Evolutionary conservation across 1,284 basidiomycete genomes (phyloP), one percentile per base, ranked within the genome.

Genomic region (Ustilago sp.): DNA sequence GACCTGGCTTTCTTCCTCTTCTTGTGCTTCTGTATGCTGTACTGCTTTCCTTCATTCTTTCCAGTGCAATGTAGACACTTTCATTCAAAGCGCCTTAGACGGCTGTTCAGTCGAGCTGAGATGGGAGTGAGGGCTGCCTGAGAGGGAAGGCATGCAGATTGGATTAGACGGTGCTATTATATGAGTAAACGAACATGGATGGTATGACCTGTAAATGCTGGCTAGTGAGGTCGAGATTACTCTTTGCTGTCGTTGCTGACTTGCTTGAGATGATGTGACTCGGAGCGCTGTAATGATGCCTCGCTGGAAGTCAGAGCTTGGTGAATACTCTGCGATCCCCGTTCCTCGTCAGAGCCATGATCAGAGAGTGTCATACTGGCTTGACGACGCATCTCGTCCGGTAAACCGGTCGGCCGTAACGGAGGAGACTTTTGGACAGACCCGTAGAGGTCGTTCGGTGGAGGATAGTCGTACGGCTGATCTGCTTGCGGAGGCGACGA

Each of bases 381-480:
- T 43, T 74, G 65, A 34, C 71, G 65, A 9, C 65, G 65, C 71
- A 74, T 74, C 47, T 68, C 62, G 8, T 74, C 66, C 4, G 55
- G 57, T 2, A 65, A 65, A 41, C 62, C 39, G 8, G 69, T 47
- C 0, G 69, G 45, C 3, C 43, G 41, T 28, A 66, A 23, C 1
- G 69, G 63, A 17, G 69, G 69, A 11, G 63, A 66, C 52, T 66
- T 62, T 59, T 63, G 59, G 35, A 66, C 63, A 2, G 68, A 71
- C 11, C 68, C 68, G 53, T 71, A 71, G 5, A 66, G 41, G 23
- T 72, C 63, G 15, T 51, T 58, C 1, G 65, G 48, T 32, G 70
- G 70, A 7, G 61, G 70, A 12, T 58, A 68, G 59, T 68, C 56
- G 66, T 74, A 74, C 9, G 71, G 71, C 59, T 62, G 66, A 53